Evolutionary conservation across 129 eudicot species (phyloP).

Genomic region (Silybum marianum): DNA sequence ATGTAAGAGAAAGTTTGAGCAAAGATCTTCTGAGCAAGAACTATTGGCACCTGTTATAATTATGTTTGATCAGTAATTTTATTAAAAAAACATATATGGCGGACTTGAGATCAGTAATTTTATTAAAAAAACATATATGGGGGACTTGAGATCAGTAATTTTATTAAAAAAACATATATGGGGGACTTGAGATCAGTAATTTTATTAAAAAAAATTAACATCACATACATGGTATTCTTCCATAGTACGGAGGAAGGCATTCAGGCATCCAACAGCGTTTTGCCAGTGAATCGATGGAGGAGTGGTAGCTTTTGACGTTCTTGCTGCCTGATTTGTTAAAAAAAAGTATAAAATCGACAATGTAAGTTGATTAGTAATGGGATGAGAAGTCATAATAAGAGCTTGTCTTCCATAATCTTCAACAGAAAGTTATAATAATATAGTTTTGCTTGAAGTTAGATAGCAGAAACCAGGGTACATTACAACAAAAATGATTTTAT

Average conservation of each 20-base stretch:
- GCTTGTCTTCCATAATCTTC: not conserved
- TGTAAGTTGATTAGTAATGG: not conserved
- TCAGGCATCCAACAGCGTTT: conserved; percentile 50
- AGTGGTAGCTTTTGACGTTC: conserved; percentile 33
- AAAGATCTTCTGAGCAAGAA: conserved; percentile 71
- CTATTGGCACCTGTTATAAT: conserved; percentile 69
- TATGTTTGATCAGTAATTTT: too few relatives aligned
- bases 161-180: too few relatives aligned
- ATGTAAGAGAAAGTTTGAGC: conserved; percentile 68
- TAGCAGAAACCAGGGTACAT: not conserved
- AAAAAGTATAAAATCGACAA: conserved; percentile 21
- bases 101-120: too few relatives aligned
- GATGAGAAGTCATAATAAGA: not conserved
- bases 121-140: too few relatives aligned
- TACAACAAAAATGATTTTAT: too few relatives aligned
- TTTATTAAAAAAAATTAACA: too few relatives aligned
- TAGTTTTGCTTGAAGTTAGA: not conserved
- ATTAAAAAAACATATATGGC: too few relatives aligned
- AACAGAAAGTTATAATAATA: not conserved
- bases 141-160: too few relatives aligned
- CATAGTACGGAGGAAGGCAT: conserved; percentile 55
- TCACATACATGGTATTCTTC: conserved; percentile 66
- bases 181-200: too few relatives aligned
- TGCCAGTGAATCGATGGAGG: conserved; percentile 66
- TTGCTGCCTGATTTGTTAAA: conserved; percentile 41